Evolutionary conservation across 306 rosid genomes (phyloP), one percentile per base, ranked within the genome.

Genomic region (Vigna angularis): DNA sequence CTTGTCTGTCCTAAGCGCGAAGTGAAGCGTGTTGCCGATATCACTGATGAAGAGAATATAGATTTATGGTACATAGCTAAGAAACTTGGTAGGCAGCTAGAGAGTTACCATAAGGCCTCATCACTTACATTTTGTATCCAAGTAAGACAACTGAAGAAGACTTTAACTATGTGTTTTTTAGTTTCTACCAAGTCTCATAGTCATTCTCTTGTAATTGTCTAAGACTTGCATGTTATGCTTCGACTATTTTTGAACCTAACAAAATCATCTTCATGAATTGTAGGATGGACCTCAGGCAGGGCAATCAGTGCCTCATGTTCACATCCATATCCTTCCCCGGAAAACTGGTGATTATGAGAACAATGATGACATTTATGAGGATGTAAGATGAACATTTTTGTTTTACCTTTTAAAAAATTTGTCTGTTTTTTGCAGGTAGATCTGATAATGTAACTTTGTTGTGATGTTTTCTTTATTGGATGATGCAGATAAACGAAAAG

Each of bases 231-330:
- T 62, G 79, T 30, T 18, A 62, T 47, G 59, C 1, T 75, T 56
- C 67, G 15, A 34, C 24, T 8, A n/a, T 16, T 36, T 32, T 57
- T 66, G 49, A 73, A 73, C 63, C 63, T 59, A 71, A 77, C 79
- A 17, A 64, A 76, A 16, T 75, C 47, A 45, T 78, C 30, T 53
- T 79, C 72, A 38, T 83, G 73, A 73, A 78, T 70, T 58, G 62
- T 78, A 94, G 98, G 97, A 95, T 73, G 98, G 98, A 45, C 97
- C 96, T 6, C 81, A 92, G 52, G 93, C 98, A 42, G 98, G 98
- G 45, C 98, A 92, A 82, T 38, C 88, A 0, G 98, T 95, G 47
- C 90, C 97, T 67, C 98, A 92, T 84, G 98, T 95, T 79, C 98
- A 95, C 77, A 85, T 95, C 66, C 98, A 95, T 76, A 82, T 95